Base-by-base conservation (phyloP, 768 basidiomycete species). In the Boletus huronensis region DNA sequence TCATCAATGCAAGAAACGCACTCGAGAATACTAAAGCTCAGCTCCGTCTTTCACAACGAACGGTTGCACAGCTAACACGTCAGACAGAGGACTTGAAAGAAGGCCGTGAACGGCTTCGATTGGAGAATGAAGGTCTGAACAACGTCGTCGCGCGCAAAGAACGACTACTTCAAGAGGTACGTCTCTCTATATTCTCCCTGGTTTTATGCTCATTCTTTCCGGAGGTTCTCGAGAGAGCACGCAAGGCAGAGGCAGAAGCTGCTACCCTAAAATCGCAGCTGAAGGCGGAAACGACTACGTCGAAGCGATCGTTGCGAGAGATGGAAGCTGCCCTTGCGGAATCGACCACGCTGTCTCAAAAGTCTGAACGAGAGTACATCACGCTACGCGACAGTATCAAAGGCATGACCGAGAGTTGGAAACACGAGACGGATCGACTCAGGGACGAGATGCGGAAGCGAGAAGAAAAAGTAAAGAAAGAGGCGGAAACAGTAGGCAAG, bases 71-170 rank as follows among this genome's bases (percentile, higher is more conserved):
- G 67, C 71, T 93, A 40, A 93, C 91, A 36, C 75, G 91, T 41
- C 89, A 90, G 71, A 87, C 87, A 25, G 93, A 94, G 68, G 93
- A 95, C 69, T 68, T 93, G 67, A 93, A 93, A 68, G 93, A 94
- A 68, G 87, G 83, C 3, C 78, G 91, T 58, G 93, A 95, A 69
- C 76, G 93, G 45, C 71, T 93, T 58, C 72, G 90, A 53, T 65
- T 91, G 47, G 93, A 95, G 72, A 94, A 92, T 62, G 93, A 94
- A 66, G 88, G 87, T 3, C 69, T 94, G 60, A 92, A 92, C 63
- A 90, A 91, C 58, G 91, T 93, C 17, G 88, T 95, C 23, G 82
- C 90, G 28, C 77, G 93, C 55, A 94, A 94, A 68, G 93, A 95
- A 72, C 78, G 93, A 58, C 62, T 93, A 51, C 70, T 93, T 57